Percentiles rank a stretch among this genome's conserved stretches.
Conservation (phyloP, 2,329 filamentous ascomycete species). For the Clonostachys rhizophaga region DNA sequence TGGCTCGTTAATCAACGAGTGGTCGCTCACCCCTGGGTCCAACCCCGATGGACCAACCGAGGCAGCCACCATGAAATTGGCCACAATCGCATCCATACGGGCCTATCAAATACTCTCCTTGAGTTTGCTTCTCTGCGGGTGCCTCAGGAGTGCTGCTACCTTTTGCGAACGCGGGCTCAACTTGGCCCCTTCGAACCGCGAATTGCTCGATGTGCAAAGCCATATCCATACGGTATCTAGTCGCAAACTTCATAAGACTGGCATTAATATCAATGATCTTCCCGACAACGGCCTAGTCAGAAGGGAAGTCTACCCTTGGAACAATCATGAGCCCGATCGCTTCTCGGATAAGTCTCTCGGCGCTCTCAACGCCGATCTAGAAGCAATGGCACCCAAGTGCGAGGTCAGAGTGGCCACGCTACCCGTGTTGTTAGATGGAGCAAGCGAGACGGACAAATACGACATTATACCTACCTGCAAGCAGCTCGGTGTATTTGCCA, state of each 20-base stretch:
- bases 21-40: slow-evolving; percentile 21
- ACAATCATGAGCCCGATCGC: slow-evolving; percentile 63
- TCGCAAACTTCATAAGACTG: slow-evolving; percentile 37
- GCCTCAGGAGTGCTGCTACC: slow-evolving; percentile 60
- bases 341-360: slow-evolving; percentile 64
- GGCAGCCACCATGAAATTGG: slow-evolving; percentile 31
- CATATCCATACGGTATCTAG: slow-evolving; percentile 49
- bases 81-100: slow-evolving; percentile 44
- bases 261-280: slow-evolving; percentile 48
- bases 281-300: slow-evolving; percentile 69
- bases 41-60: slow-evolving; percentile 22
- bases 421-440: slow-evolving; percentile 61
- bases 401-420: slow-evolving; percentile 73
- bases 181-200: slow-evolving; percentile 46
- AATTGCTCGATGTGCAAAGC: slow-evolving; percentile 47
- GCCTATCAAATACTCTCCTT: slow-evolving; percentile 56
- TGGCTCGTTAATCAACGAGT: slow-evolving; percentile 31
- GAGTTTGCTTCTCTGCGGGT: slow-evolving; percentile 59
- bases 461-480: slow-evolving; percentile 55
- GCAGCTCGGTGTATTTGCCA: slow-evolving; percentile 89
- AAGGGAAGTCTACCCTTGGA: slow-evolving; percentile 68
- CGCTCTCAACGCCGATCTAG: slow-evolving; percentile 67
- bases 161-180: slow-evolving; percentile 61
- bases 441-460: slow-evolving; percentile 41
- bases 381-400: slow-evolving; percentile 71